phyloP scores from a whole-genome alignment of 2,329 filamentous ascomycete species.

The Juglanconis sp. region DNA sequence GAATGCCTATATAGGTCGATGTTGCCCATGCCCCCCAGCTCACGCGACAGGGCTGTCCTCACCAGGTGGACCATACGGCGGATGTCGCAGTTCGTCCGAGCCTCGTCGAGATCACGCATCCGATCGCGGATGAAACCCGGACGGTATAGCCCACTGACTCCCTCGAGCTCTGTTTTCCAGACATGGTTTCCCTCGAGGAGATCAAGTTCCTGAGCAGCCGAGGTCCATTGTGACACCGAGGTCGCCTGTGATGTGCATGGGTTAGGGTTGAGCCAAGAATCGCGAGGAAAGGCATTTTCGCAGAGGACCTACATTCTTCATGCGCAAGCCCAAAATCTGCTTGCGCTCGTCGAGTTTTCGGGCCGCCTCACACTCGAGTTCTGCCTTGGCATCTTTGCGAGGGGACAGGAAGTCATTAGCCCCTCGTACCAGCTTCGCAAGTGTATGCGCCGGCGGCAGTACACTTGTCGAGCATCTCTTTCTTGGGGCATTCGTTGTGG shows the following conservation, averaged over 20 bases:
- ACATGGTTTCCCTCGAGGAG: conserved; percentile 72
- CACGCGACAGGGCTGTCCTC: conserved; percentile 74
- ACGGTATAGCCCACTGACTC: conserved; percentile 63
- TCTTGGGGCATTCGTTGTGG: neutral
- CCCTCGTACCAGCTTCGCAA: conserved; percentile 24
- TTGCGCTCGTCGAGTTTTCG: conserved; percentile 54
- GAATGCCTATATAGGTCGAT: conserved; percentile 78
- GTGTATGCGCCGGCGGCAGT: conserved; percentile 10
- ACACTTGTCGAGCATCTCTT: conserved; percentile 2
- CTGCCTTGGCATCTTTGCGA: conserved; percentile 51
- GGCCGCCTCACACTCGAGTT: conserved; percentile 46
- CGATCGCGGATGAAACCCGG: conserved; percentile 64
- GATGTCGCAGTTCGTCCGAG: conserved; percentile 68
- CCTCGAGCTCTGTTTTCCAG: conserved; percentile 68
- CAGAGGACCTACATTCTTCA: conserved; percentile 58
- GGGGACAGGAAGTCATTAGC: conserved; percentile 42
- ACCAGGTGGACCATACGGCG: conserved; percentile 76
- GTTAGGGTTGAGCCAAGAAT: conserved; percentile 15
- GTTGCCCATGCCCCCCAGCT: conserved; percentile 83
- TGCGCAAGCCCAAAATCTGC: conserved; percentile 59
- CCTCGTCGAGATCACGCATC: conserved; percentile 71
- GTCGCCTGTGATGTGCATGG: conserved; percentile 51
- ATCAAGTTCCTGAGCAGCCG: conserved; percentile 74
- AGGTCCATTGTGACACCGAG: conserved; percentile 69
- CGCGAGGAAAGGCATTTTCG: neutral